Evolutionary conservation across 176 grass and related monocot genomes (phyloP).

Genomic region (Eragrostis curvula): DNA sequence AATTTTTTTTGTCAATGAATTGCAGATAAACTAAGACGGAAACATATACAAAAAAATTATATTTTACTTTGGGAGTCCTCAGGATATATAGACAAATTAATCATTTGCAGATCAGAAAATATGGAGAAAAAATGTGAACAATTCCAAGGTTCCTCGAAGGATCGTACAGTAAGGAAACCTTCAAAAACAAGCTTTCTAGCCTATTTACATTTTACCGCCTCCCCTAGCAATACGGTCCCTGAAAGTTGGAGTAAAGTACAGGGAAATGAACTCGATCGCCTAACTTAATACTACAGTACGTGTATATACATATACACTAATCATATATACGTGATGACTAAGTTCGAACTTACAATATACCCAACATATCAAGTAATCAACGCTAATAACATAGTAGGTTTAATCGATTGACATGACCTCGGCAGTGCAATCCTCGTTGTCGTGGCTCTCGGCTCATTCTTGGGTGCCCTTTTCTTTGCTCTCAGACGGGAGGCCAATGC

Average conservation of each 20-base stretch:
- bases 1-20: no score
- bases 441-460: neutral
- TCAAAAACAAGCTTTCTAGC: conserved; percentile 11
- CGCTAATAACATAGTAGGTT: conserved; percentile 6
- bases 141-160: conserved; percentile 3
- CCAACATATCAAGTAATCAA: neutral
- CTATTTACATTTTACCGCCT: conserved; percentile 9
- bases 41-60: neutral
- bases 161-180: neutral
- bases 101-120: neutral
- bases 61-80: neutral
- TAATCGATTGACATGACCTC: neutral
- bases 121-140: neutral
- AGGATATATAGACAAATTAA: neutral
- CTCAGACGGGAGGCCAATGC: conserved; percentile 56
- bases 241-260: conserved; percentile 8
- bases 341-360: conserved; percentile 12
- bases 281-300: conserved; percentile 24
- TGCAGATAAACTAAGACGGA: neutral
- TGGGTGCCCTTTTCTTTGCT: conserved; percentile 29
- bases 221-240: neutral
- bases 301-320: conserved; percentile 19
- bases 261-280: neutral
- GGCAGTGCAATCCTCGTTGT: neutral
- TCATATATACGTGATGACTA: conserved; percentile 12